Percentiles rank a stretch among this genome's conserved stretches.
Evolutionary conservation across 352 stramenopile genomes (phyloP).

Genomic region (Elongisporangium anandrum): DNA sequence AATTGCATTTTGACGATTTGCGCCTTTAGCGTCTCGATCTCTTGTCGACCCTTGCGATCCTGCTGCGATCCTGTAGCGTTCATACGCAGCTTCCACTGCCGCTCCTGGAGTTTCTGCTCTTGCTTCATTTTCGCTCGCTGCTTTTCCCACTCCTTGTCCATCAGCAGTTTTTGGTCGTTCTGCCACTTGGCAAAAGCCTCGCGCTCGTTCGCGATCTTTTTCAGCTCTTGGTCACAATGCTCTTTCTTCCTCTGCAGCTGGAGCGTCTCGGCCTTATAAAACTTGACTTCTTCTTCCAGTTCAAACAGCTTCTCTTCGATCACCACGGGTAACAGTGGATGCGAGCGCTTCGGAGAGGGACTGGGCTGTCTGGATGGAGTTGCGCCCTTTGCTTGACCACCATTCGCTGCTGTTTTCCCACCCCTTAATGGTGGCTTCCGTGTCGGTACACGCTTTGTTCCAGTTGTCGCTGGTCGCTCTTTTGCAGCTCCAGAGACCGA

Average conservation of each 20-base stretch:
- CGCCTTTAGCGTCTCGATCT: conserved; percentile 75
- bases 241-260: conserved; percentile 72
- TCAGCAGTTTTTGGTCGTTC: conserved; percentile 42
- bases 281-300: conserved; percentile 81
- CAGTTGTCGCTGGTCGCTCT: neutral
- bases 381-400: neutral
- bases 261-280: conserved; percentile 80
- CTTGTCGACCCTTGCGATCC: conserved; percentile 53
- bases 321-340: conserved; percentile 41
- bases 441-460: neutral
- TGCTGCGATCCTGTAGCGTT: conserved; percentile 46
- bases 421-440: conserved; percentile 3
- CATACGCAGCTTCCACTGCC: conserved; percentile 69
- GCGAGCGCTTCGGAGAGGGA: neutral
- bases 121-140: conserved; percentile 74
- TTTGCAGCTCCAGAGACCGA: neutral
- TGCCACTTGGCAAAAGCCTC: conserved; percentile 46
- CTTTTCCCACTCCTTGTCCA: conserved; percentile 66
- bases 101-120: conserved; percentile 59
- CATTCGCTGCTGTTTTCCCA: neutral
- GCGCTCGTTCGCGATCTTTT: conserved; percentile 46
- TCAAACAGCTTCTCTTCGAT: conserved; percentile 83
- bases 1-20: conserved; percentile 82
- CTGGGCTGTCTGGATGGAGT: conserved; percentile 1
- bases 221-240: conserved; percentile 55